Conservation (phyloP, 139 green algal species). For the Ettlia oleoabundans region DNA sequence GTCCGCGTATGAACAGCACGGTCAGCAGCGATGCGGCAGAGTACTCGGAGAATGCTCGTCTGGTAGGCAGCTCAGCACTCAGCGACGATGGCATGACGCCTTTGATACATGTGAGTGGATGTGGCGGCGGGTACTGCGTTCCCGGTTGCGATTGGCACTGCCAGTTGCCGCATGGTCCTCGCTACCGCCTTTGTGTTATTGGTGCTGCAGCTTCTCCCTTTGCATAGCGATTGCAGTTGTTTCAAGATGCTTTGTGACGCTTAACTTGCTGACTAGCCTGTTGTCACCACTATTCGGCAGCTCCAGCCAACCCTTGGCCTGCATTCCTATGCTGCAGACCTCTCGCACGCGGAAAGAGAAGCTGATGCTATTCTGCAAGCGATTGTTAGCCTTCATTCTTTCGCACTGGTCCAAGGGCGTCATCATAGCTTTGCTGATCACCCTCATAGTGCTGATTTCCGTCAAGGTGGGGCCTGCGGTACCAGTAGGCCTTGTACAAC, state of each 20-base stretch:
- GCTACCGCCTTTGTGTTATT: no score
- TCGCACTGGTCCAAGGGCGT: conserved; percentile 53
- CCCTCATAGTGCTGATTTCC: conserved; percentile 58
- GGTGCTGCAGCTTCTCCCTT: neutral
- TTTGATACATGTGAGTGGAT: conserved; percentile 8
- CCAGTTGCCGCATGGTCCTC: no score
- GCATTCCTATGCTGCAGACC: neutral
- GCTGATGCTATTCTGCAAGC: neutral
- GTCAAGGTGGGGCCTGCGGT: conserved; percentile 46
- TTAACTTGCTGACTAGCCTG: no score
- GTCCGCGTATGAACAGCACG: neutral
- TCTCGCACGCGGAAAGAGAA: neutral
- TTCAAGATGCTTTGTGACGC: no score
- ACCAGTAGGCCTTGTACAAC: neutral
- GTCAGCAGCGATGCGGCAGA: conserved; percentile 13
- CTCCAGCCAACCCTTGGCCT: no score
- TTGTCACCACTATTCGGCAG: no score
- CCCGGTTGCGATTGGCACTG: neutral
- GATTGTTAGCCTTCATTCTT: conserved; percentile 13
- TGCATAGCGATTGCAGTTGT: no score
- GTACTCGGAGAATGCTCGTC: neutral
- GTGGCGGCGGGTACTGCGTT: neutral
- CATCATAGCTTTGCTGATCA: conserved; percentile 46
- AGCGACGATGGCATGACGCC: conserved; percentile 39
- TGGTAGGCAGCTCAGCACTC: conserved; percentile 20